phyloP scores from a whole-genome alignment of 352 stramenopile species.

The Phytophthora ramorum region DNA sequence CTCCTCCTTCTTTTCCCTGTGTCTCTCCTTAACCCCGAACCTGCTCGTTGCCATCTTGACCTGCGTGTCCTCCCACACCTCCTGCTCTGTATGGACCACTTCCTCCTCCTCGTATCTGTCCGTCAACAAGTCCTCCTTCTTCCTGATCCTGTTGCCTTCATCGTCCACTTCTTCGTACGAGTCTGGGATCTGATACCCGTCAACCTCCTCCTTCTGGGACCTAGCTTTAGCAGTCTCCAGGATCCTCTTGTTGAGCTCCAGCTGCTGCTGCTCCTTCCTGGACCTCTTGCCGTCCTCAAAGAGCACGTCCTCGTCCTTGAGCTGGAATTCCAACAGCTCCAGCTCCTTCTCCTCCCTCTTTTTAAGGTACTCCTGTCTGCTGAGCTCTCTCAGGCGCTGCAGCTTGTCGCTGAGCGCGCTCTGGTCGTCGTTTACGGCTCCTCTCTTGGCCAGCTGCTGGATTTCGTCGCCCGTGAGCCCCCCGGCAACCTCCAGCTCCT shows the following conservation, averaged over 20 bases:
- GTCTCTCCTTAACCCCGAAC: constrained; percentile 69
- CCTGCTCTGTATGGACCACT: constrained; percentile 96
- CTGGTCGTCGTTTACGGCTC: constrained; percentile 58
- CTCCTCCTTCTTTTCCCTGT: constrained; percentile 65
- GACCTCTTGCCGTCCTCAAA: constrained; percentile 83
- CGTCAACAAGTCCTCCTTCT: constrained; percentile 94
- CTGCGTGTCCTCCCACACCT: constrained; percentile 98
- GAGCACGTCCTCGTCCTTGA: constrained; percentile 81
- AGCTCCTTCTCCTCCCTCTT: constrained; percentile 98
- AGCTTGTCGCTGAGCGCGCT: constrained; percentile 63
- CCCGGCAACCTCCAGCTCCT: constrained; percentile 36
- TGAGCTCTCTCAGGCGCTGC: constrained; percentile 89
- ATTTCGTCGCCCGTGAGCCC: constrained; percentile 84
- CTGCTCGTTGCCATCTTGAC: constrained; percentile 86
- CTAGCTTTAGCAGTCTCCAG: constrained; percentile 85
- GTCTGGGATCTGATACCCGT: constrained; percentile 96
- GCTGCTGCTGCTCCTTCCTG: constrained; percentile 79
- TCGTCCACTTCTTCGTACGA: constrained; percentile 95
- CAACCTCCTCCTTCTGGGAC: constrained; percentile 59
- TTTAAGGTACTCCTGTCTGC: constrained; percentile 96
- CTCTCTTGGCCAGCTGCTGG: constrained; percentile 79
- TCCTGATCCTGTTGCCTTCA: constrained; percentile 88
- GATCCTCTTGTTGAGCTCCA: constrained; percentile 91
- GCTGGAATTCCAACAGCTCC: constrained; percentile 89
- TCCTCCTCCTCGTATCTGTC: constrained; percentile 94